phyloP scores from a whole-genome alignment of 768 basidiomycete genomes.

The Clathrus columnatus region DNA sequence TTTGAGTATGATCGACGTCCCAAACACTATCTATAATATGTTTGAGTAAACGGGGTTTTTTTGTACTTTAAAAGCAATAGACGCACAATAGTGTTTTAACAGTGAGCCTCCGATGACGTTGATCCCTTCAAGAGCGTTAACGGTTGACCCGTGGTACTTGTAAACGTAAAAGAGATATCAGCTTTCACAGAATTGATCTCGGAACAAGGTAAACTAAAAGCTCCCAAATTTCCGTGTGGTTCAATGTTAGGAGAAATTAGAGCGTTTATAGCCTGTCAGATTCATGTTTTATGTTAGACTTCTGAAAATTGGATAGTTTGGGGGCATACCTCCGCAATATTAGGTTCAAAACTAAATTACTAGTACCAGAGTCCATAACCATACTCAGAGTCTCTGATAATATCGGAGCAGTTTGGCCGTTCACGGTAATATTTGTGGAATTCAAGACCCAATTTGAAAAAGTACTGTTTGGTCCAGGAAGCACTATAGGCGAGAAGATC shows the following conservation, averaged over 20 bases:
- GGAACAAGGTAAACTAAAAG: slow-evolving; percentile 46
- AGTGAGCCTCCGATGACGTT: slow-evolving; percentile 44
- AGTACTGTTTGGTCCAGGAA: slow-evolving; percentile 16
- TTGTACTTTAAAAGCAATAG: neutral
- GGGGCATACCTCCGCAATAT: slow-evolving; percentile 35
- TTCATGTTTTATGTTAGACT: neutral
- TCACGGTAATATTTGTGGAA: slow-evolving; percentile 41
- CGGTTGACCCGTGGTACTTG: slow-evolving; percentile 35
- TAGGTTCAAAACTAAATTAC: slow-evolving; percentile 45
- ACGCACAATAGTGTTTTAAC: slow-evolving; percentile 43
- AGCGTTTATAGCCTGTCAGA: slow-evolving; percentile 44
- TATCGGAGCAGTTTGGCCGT: slow-evolving; percentile 39
- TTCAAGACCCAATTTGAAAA: slow-evolving; percentile 32
- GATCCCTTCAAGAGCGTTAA: slow-evolving; percentile 49
- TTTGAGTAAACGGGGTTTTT: too few relatives aligned
- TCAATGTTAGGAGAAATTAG: slow-evolving; percentile 49
- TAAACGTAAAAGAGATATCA: slow-evolving; percentile 44
- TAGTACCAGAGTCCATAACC: slow-evolving; percentile 53
- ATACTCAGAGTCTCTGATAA: slow-evolving; percentile 32
- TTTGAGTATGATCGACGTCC: slow-evolving; percentile 40
- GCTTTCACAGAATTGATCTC: slow-evolving; percentile 40
- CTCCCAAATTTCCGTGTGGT: slow-evolving; percentile 37
- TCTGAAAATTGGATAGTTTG: neutral
- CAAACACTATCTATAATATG: slow-evolving; percentile 39
- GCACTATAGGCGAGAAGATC: slow-evolving; percentile 27